Percentiles rank a stretch among this genome's conserved stretches.
phyloP scores from a whole-genome alignment of 1,139 yeast genomes.

The Pichia sp. region DNA sequence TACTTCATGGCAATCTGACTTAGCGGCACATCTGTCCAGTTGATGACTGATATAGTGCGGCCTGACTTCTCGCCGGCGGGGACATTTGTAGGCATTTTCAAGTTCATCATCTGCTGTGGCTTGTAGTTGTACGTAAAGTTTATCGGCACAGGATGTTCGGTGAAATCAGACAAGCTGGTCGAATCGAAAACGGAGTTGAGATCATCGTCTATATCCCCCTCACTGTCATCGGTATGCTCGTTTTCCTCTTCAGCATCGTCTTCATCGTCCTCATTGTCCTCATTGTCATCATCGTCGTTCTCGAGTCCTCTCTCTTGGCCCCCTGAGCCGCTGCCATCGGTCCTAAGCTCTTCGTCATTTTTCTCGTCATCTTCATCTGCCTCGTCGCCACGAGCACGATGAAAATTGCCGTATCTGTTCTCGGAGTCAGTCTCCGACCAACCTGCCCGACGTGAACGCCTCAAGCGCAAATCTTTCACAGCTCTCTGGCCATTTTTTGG shows the following conservation, averaged over 20 bases:
- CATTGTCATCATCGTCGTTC: neutral
- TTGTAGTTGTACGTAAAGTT: slow-evolving; percentile 10
- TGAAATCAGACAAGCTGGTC: neutral
- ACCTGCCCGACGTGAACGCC: neutral
- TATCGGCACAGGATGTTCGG: slow-evolving; percentile 1
- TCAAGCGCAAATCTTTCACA: neutral
- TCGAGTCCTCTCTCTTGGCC: no score
- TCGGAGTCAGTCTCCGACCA: neutral
- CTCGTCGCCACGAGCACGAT: neutral
- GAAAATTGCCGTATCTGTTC: neutral
- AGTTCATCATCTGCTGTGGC: neutral
- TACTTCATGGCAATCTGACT: slow-evolving; percentile 27
- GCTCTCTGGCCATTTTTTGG: neutral
- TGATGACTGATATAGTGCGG: neutral
- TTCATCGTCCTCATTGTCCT: neutral
- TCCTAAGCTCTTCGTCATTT: neutral
- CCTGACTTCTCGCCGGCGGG: slow-evolving; percentile 10
- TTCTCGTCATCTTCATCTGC: neutral
- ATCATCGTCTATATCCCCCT: neutral
- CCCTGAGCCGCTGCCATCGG: no score
- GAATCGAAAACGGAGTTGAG: slow-evolving; percentile 1
- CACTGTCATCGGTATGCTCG: neutral
- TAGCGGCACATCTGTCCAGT: slow-evolving; percentile 27
- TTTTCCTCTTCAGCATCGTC: neutral
- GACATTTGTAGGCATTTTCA: slow-evolving; percentile 4